These are phyloP conservation scores for Fusarium proliferatum DNA, from an alignment of 2,329 filamentous ascomycete species.

Conservation along the genomic window DNA sequence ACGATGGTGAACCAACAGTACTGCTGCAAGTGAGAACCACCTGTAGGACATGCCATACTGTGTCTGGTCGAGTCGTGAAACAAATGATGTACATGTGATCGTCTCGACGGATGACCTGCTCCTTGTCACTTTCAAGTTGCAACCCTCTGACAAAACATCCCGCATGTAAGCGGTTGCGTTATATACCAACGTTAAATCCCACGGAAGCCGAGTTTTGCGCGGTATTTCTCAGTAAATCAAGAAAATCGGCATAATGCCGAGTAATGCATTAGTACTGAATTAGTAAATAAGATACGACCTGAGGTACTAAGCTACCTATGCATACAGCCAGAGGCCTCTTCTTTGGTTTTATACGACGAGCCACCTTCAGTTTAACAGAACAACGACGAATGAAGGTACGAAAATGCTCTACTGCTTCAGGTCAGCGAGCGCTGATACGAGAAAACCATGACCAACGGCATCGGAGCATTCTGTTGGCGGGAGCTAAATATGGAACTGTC, in stretches of 20 bases:
- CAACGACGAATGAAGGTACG: neutral
- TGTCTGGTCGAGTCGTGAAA: neutral
- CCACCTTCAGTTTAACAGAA: neutral
- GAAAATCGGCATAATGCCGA: neutral
- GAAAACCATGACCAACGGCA: neutral
- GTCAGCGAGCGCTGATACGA: conserved; percentile 8
- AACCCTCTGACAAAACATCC: neutral
- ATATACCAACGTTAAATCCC: neutral
- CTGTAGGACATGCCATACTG: neutral
- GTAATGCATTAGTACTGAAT: neutral
- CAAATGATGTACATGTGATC: conserved; percentile 3
- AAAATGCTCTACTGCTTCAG: neutral
- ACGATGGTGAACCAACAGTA: neutral
- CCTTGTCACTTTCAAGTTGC: conserved; percentile 1
- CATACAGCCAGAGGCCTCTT: conserved; percentile 1
- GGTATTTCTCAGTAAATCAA: neutral
- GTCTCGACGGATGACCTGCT: neutral
- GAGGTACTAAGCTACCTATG: neutral
- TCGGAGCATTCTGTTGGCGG: conserved; percentile 29
- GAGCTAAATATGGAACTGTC: conserved; percentile 39
- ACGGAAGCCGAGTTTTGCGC: conserved; percentile 1
- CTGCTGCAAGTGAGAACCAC: neutral
- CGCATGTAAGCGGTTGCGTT: neutral
- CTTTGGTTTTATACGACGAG: neutral
- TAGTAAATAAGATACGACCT: neutral